A percentile compares a stretch with the other conserved stretches of the same genome.
Conservation (phyloP, 192 early-diverging fungal genomes). For the Coemansia sp. region DNA sequence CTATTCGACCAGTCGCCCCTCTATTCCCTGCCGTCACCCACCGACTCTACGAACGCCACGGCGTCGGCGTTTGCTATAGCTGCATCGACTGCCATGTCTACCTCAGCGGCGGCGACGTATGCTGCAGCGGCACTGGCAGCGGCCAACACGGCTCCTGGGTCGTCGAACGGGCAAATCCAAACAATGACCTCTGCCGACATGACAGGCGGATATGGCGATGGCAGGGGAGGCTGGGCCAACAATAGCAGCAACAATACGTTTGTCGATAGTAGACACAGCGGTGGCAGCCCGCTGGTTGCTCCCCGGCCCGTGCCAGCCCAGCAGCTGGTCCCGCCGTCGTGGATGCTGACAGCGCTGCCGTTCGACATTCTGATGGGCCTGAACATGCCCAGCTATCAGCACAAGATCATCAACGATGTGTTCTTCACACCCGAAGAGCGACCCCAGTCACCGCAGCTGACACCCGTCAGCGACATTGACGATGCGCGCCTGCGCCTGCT, state of each 20-base stretch:
- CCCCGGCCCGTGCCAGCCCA: constrained; percentile 55
- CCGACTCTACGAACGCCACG: constrained; percentile 12
- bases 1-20: background rate
- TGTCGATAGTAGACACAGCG: constrained; percentile 21
- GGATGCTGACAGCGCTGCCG: constrained; percentile 52
- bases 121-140: constrained; percentile 22
- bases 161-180: constrained; percentile 13
- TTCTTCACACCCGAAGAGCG: constrained; percentile 56
- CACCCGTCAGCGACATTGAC: constrained; percentile 51
- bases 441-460: constrained; percentile 47
- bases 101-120: constrained; percentile 11
- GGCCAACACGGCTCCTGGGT: constrained; percentile 3
- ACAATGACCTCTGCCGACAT: constrained; percentile 17
- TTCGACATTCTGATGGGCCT: constrained; percentile 49
- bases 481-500: constrained; percentile 38
- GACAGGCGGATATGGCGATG: background rate
- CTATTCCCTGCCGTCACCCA: background rate
- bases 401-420: constrained; percentile 57
- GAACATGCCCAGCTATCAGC: constrained; percentile 25
- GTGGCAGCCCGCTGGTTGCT: constrained; percentile 44
- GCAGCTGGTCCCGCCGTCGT: constrained; percentile 43
- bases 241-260: constrained; percentile 18
- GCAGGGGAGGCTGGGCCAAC: constrained; percentile 16
- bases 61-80: constrained; percentile 48
- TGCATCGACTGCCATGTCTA: constrained; percentile 11